Percentiles rank a stretch among this genome's conserved stretches.
phyloP scores from a whole-genome alignment of 176 grass and related monocot genomes.

The Themeda triandra region DNA sequence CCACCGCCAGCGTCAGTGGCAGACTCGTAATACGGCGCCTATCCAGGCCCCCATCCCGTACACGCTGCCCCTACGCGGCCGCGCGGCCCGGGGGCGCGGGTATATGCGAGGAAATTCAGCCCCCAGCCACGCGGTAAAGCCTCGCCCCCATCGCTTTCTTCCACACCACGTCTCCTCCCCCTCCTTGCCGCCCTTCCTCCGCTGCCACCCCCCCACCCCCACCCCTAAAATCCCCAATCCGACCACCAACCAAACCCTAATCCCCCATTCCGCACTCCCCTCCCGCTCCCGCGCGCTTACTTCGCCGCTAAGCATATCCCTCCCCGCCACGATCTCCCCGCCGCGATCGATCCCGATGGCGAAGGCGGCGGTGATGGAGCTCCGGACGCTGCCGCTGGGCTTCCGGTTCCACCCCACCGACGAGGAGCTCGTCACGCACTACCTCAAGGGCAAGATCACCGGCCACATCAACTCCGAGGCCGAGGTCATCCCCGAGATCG shows the following conservation, averaged over 20 bases:
- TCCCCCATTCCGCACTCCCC: neutral
- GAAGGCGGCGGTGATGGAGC: slow-evolving; percentile 59
- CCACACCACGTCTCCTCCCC: slow-evolving; percentile 30
- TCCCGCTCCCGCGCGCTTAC: neutral
- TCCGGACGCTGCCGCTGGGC: slow-evolving; percentile 76
- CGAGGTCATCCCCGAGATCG: slow-evolving; percentile 92
- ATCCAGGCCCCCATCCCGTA: neutral
- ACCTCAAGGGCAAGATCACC: slow-evolving; percentile 95
- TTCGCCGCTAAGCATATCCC: slow-evolving; percentile 46
- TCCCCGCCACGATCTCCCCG: neutral
- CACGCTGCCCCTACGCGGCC: neutral
- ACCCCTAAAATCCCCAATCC: slow-evolving; percentile 30
- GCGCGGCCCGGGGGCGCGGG: neutral
- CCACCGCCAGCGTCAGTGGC: neutral
- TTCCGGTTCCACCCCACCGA: slow-evolving; percentile 97
- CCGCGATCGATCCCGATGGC: neutral
- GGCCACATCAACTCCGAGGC: slow-evolving; percentile 59
- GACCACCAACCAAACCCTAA: slow-evolving; percentile 36
- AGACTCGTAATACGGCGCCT: neutral
- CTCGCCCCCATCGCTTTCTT: slow-evolving; percentile 36
- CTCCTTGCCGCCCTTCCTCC: neutral
- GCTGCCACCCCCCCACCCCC: neutral
- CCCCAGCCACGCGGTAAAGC: slow-evolving; percentile 36
- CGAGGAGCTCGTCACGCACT: slow-evolving; percentile 89
- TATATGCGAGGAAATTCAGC: slow-evolving; percentile 26